Percentiles rank a stretch among this genome's conserved stretches.
phyloP scores from a whole-genome alignment of 2,329 filamentous ascomycete species.

The Fusarium sp. region DNA sequence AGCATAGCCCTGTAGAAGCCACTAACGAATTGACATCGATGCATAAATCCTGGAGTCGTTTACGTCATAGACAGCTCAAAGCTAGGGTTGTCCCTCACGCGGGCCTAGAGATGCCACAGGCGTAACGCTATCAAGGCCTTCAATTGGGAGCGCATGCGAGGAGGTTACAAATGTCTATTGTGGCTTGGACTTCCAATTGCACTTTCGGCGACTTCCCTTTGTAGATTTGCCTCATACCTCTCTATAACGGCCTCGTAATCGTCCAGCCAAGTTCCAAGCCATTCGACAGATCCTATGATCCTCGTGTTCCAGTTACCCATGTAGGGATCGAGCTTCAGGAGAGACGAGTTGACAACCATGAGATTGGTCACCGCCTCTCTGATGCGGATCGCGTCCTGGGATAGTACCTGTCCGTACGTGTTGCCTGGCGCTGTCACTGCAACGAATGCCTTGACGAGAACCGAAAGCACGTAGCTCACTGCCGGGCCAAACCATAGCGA shows the following conservation, averaged over 20 bases:
- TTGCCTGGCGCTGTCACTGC: constrained; percentile 30
- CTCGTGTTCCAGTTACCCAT: constrained; percentile 33
- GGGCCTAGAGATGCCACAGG: background rate
- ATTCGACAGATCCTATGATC: constrained; percentile 33
- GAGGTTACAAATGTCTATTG: constrained; percentile 25
- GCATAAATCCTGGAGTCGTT: constrained; percentile 21
- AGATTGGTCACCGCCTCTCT: constrained; percentile 23
- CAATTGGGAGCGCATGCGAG: background rate
- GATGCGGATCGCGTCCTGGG: constrained; percentile 2
- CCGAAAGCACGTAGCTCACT: constrained; percentile 29
- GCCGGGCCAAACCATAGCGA: constrained; percentile 15
- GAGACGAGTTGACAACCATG: constrained; percentile 9
- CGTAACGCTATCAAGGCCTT: background rate
- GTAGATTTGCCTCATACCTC: constrained; percentile 27
- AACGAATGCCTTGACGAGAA: constrained; percentile 31
- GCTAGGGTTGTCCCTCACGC: background rate
- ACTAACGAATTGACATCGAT: background rate
- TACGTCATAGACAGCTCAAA: constrained; percentile 17
- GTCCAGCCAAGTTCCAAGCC: constrained; percentile 21
- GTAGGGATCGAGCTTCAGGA: constrained; percentile 26
- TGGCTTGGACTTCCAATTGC: constrained; percentile 28
- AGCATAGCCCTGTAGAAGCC: constrained; percentile 9
- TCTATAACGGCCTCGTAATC: constrained; percentile 30
- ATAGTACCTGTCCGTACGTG: constrained; percentile 20
- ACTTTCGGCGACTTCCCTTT: constrained; percentile 24